Evolutionary conservation across 208 protist species (phyloP), one percentile per base, ranked within the genome.

Genomic region (Leptomonas seymouri): DNA sequence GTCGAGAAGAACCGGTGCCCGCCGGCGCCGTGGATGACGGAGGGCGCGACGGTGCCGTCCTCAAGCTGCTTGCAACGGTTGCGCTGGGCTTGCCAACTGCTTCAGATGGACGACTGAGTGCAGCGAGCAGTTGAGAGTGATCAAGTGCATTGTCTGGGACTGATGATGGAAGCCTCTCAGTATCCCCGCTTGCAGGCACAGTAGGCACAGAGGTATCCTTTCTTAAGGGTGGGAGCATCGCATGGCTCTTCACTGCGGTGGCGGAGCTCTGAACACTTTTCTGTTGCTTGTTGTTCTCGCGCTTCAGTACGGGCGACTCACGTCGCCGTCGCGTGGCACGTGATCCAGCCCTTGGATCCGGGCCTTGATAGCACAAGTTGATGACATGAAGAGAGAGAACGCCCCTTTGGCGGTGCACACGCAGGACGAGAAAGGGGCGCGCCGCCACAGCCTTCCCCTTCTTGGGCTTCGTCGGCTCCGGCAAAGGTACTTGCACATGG

Each of bases 311-410:
- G 3, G 41, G 20, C 5, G 41, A n/a, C 45, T 36, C 2, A 16
- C 12, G 54, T 21, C 25, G 54, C 15, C 25, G 28, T 45, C 20
- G 54, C 42, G 20, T 18, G 16, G 46, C 11, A 5, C n/a, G 45
- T 15, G 18, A 3, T n/a, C 4, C 45, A 18, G 23, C 45, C 2
- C n/a, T 23, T 7, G 6, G 4, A 9, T 44, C 16, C 2, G 44
- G 59, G 11, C 48, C 61, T 2, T 67, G 8, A 18, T 36, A 67
- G 23, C 46, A 11, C 3, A 67, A 7, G n/a, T 67, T 31, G 2
- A 67, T 34, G 25, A 67, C 14, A 48, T 67, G 61, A n/a, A 67
- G 61, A 12, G 61, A 50, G 21, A 67, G 16, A 1, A 67, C 61
- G 21, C 61, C 61, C 2, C 61, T 28, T 16, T 36, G 48, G 1